Base-by-base conservation (phyloP, 2,329 filamentous ascomycete species). In the Sporothrix dimorphospora region DNA sequence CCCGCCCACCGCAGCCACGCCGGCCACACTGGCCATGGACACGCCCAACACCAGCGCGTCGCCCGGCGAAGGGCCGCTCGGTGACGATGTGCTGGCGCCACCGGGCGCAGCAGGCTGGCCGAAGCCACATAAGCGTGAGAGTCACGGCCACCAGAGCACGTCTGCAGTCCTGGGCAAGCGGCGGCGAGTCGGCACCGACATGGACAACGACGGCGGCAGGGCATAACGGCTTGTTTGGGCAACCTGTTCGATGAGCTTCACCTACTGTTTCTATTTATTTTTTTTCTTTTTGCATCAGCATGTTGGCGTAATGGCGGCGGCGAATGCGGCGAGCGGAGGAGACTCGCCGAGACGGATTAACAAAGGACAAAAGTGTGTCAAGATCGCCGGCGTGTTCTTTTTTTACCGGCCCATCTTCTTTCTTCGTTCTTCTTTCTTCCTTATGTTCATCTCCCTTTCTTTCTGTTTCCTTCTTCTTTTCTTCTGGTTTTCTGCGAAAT, bases 31-130 rank as follows among this genome's bases (percentile, higher is more conserved):
- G 4, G 12, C 45, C 30, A 45, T 12, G 2, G 47, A 71, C 9
- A 72, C 70, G n/a, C 70, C 70, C n/a, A 51, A 61, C 27, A 68
- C 53, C 24, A 61, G 63, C 11, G 63, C 53, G 1, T 68, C 51
- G 40, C 51, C 51, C 24, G 63, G 51, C 9, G 63, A 66, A 3
- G 63, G 24, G 19, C 63, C 40, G 6, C 2, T 9, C 9, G 57
- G 19, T 4, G 69, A 65, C 21, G 45, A 53, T 16, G 6, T 9
- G 34, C 5, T 24, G 1, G 34, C 5, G 12, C 19, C 49, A 5
- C 11, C 14, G 19, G 34, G n/a, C 14, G 38, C 51, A n/a, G 34
- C 21, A 8, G 53, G 11, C 16, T 57, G 53, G 53, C 27, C 53
- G n/a, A 34, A 27, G 14, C 27, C 59, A 21, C 59, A 45, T 21